Base-by-base conservation (phyloP, 176 grass and related monocot genomes). In the Tuctoria greenei region DNA sequence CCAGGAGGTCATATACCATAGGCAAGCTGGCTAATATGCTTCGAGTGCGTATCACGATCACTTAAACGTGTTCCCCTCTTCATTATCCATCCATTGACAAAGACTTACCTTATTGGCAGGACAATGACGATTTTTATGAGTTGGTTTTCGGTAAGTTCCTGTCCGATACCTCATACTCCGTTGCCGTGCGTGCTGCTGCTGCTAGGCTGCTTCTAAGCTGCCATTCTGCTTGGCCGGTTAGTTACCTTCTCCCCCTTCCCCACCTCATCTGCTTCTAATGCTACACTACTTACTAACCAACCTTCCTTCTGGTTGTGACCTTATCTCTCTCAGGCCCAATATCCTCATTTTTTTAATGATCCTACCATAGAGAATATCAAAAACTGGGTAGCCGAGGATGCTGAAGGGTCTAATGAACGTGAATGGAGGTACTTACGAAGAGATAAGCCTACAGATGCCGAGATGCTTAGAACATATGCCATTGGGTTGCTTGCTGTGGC, bases 111-210 rank as follows among this genome's bases (percentile, higher is more conserved):
- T 26, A 8, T 20, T 20, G 17, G 49, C 87, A 99, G 95, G 95
- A 99, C 39, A 92, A 95, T 59, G 95, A 95, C 38, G 89, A 95
- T 17, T 95, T 99, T 72, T 95, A 95, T 5, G 91, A 95, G 45
- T 43, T 92, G 26, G 84, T 95, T 27, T 99, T 93, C 23, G 88
- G 84, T 12, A 99, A 92, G 61, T 95, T 90, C 82, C 69, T 99
- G 35, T 91, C 87, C 0, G 91, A 99, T 25, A 88, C 71, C 28
- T 65, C 72, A 26, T 95, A 88, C 81, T 76, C 89, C 34, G 25
- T 74, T 7, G 79, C 82, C 28, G 70, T 90, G n/a, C 78, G 65
- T 47, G 83, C 87, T 51, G 91, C 95, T 44, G 80, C 91, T 82
- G 91, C 89, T 45, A 89, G 91, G 73, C 62, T 99, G 69, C 84